These are phyloP conservation scores for Skeletonema menzelii DNA, from an alignment of 108 stramenopile species.

Conservation along the genomic window DNA sequence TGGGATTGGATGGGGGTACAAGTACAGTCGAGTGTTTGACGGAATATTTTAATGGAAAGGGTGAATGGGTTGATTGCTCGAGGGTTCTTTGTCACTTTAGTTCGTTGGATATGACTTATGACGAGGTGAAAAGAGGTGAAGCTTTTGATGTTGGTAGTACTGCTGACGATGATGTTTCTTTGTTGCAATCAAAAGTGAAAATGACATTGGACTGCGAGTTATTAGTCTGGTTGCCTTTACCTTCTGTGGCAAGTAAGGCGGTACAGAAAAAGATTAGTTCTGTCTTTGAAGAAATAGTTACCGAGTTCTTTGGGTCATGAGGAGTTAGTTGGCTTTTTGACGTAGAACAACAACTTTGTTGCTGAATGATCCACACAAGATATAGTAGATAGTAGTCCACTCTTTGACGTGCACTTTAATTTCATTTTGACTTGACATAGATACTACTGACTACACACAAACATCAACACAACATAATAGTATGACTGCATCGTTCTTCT, in stretches of 20 bases:
- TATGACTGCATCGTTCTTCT: no score
- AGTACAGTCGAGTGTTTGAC: conserved; percentile 35
- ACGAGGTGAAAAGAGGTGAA: background rate
- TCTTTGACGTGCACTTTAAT: background rate
- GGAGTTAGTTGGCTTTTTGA: background rate
- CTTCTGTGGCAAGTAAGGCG: conserved; percentile 17
- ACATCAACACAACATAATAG: background rate
- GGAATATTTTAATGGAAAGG: conserved; percentile 32
- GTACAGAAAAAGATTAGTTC: conserved; percentile 28
- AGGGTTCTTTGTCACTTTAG: conserved; percentile 28
- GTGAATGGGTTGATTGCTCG: conserved; percentile 24
- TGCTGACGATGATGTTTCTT: background rate
- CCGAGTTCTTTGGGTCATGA: conserved; percentile 7
- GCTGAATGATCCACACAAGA: background rate
- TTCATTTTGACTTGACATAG: no score
- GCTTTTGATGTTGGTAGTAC: no score
- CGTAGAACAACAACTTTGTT: no score
- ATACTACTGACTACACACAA: background rate
- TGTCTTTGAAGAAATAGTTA: conserved; percentile 21
- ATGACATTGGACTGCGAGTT: conserved; percentile 38
- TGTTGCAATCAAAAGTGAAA: conserved; percentile 2
- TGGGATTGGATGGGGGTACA: conserved; percentile 16
- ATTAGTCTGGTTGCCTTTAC: conserved; percentile 43
- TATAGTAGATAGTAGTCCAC: background rate
- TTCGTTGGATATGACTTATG: background rate